Conservation (phyloP, 1,284 basidiomycete genomes). For the Papiliotrema fonsecae region DNA sequence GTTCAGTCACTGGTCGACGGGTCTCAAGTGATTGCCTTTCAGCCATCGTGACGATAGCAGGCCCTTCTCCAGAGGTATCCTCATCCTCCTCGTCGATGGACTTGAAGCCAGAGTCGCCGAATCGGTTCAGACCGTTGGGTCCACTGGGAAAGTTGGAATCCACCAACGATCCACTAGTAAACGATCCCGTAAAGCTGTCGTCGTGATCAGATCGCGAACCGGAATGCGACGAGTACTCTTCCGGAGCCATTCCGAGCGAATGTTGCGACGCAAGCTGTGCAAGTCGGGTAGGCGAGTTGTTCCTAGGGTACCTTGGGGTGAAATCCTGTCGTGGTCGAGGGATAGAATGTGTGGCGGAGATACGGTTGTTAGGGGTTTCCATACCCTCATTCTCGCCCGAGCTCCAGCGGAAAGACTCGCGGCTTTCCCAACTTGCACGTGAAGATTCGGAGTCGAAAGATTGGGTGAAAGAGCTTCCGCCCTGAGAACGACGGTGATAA, state of each 20-base stretch:
- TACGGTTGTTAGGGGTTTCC: conserved; percentile 15
- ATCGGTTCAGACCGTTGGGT: conserved; percentile 27
- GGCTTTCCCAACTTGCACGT: conserved; percentile 45
- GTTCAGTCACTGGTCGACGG: conserved; percentile 21
- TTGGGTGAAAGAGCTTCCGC: conserved; percentile 39
- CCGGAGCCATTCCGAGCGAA: conserved; percentile 23
- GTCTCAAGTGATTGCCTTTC: conserved; percentile 38
- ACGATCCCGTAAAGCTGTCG: conserved; percentile 8
- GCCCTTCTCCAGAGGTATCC: conserved; percentile 31
- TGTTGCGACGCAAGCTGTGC: conserved; percentile 29
- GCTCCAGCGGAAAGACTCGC: conserved; percentile 45
- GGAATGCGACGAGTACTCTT: conserved; percentile 29
- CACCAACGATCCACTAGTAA: conserved; percentile 14
- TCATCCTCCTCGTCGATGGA: conserved; percentile 41
- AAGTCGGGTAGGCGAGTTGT: conserved; percentile 30
- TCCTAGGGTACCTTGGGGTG: conserved; percentile 43
- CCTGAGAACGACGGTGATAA: conserved; percentile 19
- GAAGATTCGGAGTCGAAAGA: conserved; percentile 29
- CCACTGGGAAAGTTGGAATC: conserved; percentile 9
- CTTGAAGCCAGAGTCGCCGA: conserved; percentile 34
- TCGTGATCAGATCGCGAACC: conserved; percentile 5
- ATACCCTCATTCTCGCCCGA: conserved; percentile 34
- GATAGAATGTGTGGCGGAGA: conserved; percentile 31
- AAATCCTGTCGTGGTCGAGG: conserved; percentile 44
- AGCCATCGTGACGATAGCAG: conserved; percentile 37